A percentile compares a stretch with the other conserved stretches of the same genome.
Conservation (phyloP, 2,329 filamentous ascomycete species). For the Fusarium oligoseptatum region DNA sequence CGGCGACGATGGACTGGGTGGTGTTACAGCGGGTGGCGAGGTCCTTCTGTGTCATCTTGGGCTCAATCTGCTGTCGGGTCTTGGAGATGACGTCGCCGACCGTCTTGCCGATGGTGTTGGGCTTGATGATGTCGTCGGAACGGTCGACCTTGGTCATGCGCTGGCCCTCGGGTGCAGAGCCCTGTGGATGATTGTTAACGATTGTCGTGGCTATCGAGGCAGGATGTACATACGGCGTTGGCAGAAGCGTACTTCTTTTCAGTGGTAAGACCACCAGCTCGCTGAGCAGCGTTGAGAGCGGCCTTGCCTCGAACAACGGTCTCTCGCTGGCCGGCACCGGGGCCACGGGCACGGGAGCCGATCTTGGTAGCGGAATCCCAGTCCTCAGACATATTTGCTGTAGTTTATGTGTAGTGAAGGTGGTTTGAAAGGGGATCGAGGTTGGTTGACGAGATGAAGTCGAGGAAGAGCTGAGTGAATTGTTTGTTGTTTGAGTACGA, state of each 20-base stretch:
- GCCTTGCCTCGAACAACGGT: slow-evolving; percentile 88
- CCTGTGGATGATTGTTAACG: slow-evolving; percentile 43
- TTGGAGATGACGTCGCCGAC: slow-evolving; percentile 88
- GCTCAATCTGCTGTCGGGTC: slow-evolving; percentile 83
- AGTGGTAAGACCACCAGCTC: slow-evolving; percentile 80
- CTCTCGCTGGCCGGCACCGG: slow-evolving; percentile 78
- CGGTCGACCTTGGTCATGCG: slow-evolving; percentile 98
- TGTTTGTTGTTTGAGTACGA: slow-evolving; percentile 34
- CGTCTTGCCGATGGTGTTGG: slow-evolving; percentile 85
- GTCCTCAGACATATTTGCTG: slow-evolving; percentile 69
- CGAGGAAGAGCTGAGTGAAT: slow-evolving; percentile 22
- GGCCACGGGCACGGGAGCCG: slow-evolving; percentile 83
- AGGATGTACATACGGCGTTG: slow-evolving; percentile 67
- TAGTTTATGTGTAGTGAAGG: slow-evolving; percentile 49
- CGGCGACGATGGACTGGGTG: slow-evolving; percentile 81
- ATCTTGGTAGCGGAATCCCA: slow-evolving; percentile 96
- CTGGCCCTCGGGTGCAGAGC: slow-evolving; percentile 77
- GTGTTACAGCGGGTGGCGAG: slow-evolving; percentile 91
- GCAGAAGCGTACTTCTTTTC: slow-evolving; percentile 90
- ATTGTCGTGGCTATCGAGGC: not conserved
- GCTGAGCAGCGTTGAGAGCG: slow-evolving; percentile 89
- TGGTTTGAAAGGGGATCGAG: not conserved
- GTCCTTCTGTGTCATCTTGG: slow-evolving; percentile 96
- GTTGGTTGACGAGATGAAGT: not conserved
- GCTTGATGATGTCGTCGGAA: slow-evolving; percentile 96